These are phyloP conservation scores for Xylariaceae sp. DNA, from an alignment of 2,329 filamentous ascomycete genomes.

Conservation along the genomic window DNA sequence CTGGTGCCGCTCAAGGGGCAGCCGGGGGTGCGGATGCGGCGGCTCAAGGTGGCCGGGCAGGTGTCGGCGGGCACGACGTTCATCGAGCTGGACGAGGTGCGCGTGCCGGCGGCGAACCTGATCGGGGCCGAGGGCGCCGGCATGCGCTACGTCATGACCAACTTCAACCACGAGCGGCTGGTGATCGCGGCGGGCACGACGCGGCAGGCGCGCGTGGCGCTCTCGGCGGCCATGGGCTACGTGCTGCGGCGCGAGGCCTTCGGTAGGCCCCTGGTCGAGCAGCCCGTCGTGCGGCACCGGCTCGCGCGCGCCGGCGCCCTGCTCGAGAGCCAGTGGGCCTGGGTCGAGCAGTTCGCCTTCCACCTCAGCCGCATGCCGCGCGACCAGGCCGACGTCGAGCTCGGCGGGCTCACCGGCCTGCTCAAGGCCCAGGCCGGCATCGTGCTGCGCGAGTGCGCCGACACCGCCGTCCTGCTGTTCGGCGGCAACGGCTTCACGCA, in stretches of 20 bases:
- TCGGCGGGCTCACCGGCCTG: slow-evolving; percentile 65
- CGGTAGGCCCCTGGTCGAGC: slow-evolving; percentile 54
- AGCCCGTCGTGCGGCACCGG: slow-evolving; percentile 67
- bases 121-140: slow-evolving; percentile 63
- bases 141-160: slow-evolving; percentile 69
- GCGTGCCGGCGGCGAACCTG: slow-evolving; percentile 62
- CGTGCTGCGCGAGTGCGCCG: slow-evolving; percentile 63
- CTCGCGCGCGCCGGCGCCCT: slow-evolving; percentile 62
- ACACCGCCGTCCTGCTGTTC: slow-evolving; percentile 62
- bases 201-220: slow-evolving; percentile 43
- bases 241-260: slow-evolving; percentile 32
- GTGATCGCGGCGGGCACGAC: slow-evolving; percentile 58
- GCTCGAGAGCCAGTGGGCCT: slow-evolving; percentile 63
- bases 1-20: slow-evolving; percentile 63
- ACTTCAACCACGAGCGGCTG: slow-evolving; percentile 73
- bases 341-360: slow-evolving; percentile 65
- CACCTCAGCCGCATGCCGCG: slow-evolving; percentile 56
- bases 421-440: slow-evolving; percentile 66
- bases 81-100: slow-evolving; percentile 69
- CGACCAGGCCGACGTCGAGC: slow-evolving; percentile 50
- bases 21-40: slow-evolving; percentile 59
- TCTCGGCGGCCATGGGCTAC: slow-evolving; percentile 30
- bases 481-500: slow-evolving; percentile 67
- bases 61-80: slow-evolving; percentile 62
- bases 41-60: slow-evolving; percentile 60